Conservation (phyloP, 2,329 filamentous ascomycete genomes). For the Alternaria novae-zelandiae region DNA sequence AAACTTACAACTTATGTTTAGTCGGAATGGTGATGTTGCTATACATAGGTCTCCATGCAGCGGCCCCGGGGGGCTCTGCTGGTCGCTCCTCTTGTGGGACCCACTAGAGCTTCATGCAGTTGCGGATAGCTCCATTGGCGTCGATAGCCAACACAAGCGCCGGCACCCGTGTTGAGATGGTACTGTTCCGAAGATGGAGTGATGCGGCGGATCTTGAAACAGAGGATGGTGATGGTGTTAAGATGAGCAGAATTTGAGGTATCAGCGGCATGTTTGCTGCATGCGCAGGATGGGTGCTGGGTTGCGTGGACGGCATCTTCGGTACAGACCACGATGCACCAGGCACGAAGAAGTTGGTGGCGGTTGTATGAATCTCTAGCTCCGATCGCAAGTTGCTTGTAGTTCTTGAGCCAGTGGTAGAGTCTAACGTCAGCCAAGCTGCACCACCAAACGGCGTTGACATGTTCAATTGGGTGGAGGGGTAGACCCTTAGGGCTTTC, state of each 20-base stretch:
- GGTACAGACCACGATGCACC: slow-evolving; percentile 15
- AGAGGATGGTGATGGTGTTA: slow-evolving; percentile 11
- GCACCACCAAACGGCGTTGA: slow-evolving; percentile 1
- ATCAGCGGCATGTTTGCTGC: slow-evolving; percentile 10
- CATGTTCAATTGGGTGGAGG: slow-evolving; percentile 15
- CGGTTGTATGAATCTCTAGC: neutral
- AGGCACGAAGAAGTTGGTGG: slow-evolving; percentile 7
- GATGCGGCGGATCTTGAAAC: slow-evolving; percentile 20
- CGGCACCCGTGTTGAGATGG: slow-evolving; percentile 1
- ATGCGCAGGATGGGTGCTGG: slow-evolving; percentile 5
- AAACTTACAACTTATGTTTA: neutral
- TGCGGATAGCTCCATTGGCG: slow-evolving; percentile 9
- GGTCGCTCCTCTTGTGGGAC: slow-evolving; percentile 8
- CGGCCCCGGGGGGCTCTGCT: slow-evolving; percentile 17
- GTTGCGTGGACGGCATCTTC: neutral
- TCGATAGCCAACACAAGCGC: slow-evolving; percentile 8
- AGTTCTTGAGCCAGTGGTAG: slow-evolving; percentile 11
- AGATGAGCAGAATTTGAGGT: slow-evolving; percentile 6
- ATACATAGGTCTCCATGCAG: slow-evolving; percentile 22
- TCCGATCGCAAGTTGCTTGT: slow-evolving; percentile 1
- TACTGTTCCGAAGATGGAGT: neutral
- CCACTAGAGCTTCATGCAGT: slow-evolving; percentile 11
- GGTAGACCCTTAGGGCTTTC: slow-evolving; percentile 12
- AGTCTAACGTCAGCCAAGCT: slow-evolving; percentile 39
- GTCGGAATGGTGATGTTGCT: slow-evolving; percentile 13